Evolutionary conservation across 768 basidiomycete species (phyloP), one percentile per base, ranked within the genome.

Genomic region (Guyanaporus albipodus): DNA sequence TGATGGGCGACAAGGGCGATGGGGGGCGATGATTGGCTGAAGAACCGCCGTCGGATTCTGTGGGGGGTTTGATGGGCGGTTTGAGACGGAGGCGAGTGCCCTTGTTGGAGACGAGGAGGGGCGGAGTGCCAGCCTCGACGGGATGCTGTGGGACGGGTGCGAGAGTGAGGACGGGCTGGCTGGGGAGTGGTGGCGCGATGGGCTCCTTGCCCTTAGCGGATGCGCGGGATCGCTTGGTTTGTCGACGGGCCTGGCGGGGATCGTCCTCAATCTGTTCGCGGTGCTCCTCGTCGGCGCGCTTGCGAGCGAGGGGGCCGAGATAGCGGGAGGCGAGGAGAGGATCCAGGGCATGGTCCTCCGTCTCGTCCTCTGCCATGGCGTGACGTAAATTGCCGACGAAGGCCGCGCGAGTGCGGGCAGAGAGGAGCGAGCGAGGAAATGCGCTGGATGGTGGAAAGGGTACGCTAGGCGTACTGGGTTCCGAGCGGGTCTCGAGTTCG

Each of bases 401-500:
- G 40, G 64, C 67, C 14, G 67, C 68, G 50, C 75, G 73, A 32
- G 73, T 64, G 19, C 70, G 68, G 9, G 69, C 19, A 35, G 71
- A 70, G 43, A 74, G 62, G 28, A 78, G 68, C 31, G 73, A 68
- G 49, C 75, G 78, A 19, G 77, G 76, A 42, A 73, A 74, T 31
- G 77, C 77, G 46, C 72, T 66, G 41, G 73, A 72, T 15, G 67
- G 68, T 8, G 72, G 72, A 37, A 72, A 72, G 15, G 63, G 58
- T 38, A 64, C 41, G 19, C 55, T 54, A 38, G 65, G 61, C 2
- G 61, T 56, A 28, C 52, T 60, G 15, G 60, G 56, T 42, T 63
- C 69, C 23, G 68, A 63, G 46, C 70, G 72, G 23, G 57, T 60
- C 59, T 85, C 80, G 23, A 85, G 72, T 49, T 82, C 83, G 49